These are phyloP conservation scores for Sedum album DNA, from an alignment of 164 flowering plant genomes.

Conservation along the genomic window DNA sequence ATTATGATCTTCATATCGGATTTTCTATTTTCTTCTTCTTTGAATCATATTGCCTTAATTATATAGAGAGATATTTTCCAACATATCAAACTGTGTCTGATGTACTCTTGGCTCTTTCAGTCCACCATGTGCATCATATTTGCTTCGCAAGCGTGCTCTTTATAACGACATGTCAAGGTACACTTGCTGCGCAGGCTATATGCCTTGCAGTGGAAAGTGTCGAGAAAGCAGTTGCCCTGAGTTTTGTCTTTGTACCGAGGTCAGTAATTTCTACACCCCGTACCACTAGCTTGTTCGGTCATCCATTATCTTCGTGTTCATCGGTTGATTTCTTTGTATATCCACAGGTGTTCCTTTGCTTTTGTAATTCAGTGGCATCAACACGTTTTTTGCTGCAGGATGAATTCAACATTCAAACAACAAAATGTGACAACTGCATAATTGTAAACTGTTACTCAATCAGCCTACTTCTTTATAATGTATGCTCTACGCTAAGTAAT, in stretches of 20 bases:
- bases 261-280: conserved; percentile 14
- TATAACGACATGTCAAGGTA: conserved; percentile 71
- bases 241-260: conserved; percentile 55
- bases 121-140: no score
- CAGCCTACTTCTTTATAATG: conserved; percentile 21
- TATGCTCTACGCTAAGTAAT: not conserved
- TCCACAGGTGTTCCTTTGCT: conserved; percentile 51
- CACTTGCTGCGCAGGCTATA: conserved; percentile 49
- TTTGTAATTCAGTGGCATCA: conserved; percentile 61
- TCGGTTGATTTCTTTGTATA: not conserved
- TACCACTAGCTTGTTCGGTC: not conserved
- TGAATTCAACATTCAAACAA: no score
- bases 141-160: conserved; percentile 72
- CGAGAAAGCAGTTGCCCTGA: conserved; percentile 57
- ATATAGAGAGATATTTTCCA: no score
- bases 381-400: no score
- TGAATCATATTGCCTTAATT: not conserved
- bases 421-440: no score
- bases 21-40: not conserved
- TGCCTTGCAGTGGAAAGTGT: conserved; percentile 65
- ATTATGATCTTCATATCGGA: no score
- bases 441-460: conserved; percentile 33
- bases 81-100: no score
- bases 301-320: not conserved
- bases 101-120: no score